Conservation (phyloP, 1,139 yeast species). For the Suhomyces atakaporum region DNA sequence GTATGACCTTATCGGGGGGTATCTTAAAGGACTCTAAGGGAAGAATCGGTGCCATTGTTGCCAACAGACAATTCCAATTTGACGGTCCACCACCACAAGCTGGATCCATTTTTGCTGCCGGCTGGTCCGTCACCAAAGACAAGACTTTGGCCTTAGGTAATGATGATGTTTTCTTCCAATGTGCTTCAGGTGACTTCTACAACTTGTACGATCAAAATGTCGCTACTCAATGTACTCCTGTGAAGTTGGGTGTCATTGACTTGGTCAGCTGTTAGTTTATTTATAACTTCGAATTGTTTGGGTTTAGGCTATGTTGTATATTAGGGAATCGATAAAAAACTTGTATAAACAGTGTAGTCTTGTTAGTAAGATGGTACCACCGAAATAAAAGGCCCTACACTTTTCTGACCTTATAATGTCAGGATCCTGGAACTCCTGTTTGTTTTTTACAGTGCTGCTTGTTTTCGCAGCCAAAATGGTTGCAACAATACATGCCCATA, state of each 20-base stretch:
- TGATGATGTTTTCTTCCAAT: conserved; percentile 69
- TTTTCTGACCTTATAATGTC: no score
- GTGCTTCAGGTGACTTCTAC: conserved; percentile 79
- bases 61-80: conserved; percentile 49
- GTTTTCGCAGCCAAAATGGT: no score
- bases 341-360: no score
- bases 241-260: conserved; percentile 64
- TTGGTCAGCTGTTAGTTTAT: conserved; percentile 55
- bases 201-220: conserved; percentile 73
- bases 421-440: no score
- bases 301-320: not conserved
- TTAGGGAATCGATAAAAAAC: conserved; percentile 1
- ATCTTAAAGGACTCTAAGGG: conserved; percentile 34
- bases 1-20: conserved; percentile 30
- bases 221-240: conserved; percentile 67
- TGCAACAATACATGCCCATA: no score
- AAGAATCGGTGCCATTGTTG: conserved; percentile 46
- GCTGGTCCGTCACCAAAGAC: conserved; percentile 70
- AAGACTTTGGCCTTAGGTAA: conserved; percentile 74
- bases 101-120: conserved; percentile 63
- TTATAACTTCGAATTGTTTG: not conserved
- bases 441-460: no score
- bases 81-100: conserved; percentile 50
- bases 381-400: no score
- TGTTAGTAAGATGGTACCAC: no score